These are phyloP conservation scores for Silene vulgaris DNA, from an alignment of 179 eudicot species.

Conservation along the genomic window DNA sequence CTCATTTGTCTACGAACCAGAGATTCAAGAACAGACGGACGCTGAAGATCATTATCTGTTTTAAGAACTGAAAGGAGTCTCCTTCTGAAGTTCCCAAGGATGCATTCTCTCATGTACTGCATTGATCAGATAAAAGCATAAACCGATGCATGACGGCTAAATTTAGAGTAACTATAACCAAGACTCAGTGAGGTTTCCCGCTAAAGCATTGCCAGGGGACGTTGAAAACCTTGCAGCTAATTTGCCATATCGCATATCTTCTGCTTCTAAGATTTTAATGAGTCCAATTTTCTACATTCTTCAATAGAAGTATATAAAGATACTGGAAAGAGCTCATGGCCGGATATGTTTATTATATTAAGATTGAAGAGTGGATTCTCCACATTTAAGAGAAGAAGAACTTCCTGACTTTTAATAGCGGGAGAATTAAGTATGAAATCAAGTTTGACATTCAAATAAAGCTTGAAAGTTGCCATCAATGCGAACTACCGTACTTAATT, in stretches of 20 bases:
- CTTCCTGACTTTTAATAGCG: neutral
- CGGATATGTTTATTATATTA: too few species aligned
- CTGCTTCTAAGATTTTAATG: neutral
- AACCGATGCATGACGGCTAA: neutral
- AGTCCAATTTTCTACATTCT: neutral
- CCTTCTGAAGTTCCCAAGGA: constrained; percentile 89
- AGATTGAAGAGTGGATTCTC: neutral
- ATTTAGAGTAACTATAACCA: neutral
- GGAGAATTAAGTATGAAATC: neutral
- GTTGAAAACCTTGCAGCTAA: neutral
- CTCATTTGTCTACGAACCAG: constrained; percentile 72
- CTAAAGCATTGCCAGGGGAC: constrained; percentile 1
- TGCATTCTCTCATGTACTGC: constrained; percentile 99
- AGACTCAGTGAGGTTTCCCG: constrained; percentile 1
- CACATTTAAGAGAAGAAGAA: constrained; percentile 3
- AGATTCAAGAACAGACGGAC: constrained; percentile 83
- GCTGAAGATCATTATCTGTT: constrained; percentile 88
- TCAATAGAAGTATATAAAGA: neutral
- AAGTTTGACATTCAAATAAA: neutral
- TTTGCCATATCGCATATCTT: neutral
- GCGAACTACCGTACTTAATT: neutral
- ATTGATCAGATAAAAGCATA: constrained; percentile 17
- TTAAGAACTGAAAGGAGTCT: constrained; percentile 74
- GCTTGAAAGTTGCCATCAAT: neutral
- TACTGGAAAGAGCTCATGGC: too few species aligned